Base-by-base conservation (phyloP, 345 rosid genomes). In the Eutrema yunnanense region DNA sequence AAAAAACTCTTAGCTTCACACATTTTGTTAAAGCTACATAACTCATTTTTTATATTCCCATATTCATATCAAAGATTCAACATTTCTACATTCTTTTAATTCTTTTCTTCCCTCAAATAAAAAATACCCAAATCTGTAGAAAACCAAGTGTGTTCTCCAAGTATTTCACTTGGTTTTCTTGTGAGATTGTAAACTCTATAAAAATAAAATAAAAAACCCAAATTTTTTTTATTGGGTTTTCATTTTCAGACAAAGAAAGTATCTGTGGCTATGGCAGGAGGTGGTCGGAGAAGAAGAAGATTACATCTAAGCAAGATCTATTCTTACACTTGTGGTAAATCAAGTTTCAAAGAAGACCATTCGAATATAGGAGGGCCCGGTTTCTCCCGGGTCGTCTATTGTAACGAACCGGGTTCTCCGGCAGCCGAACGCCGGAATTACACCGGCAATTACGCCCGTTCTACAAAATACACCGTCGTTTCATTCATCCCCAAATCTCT, bases 401-500 rank as follows among this genome's bases (percentile, higher is more conserved):
- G 96, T 61, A 94, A 91, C 52, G 97, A 91, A 51, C 93, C 98
- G 9, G 79, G 71, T 37, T 71, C 84, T 67, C 82, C 81, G 69
- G 97, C 84, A 68, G 85, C 97, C 6, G 85, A 70, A 67, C 86
- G 80, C 37, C 81, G 84, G 26, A 79, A 77, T 10, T 94, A 94
- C 72, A 40, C 71, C 26, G 75, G 73, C 33, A 94, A 94, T 69
- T 87, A 87, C 74, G 89, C 89, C 26, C 83, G 86, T 4, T 85
- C 93, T 9, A 88, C 98, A 0, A 91, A 94, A 81, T 94, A 94
- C 48, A 94, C 86, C 9, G 41, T 82, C 9, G 89, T 84, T 47
- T 81, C 89, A 69, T 91, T 94, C 84, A 59, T 91, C 74, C 98
- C 98, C 0, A 91, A 94, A 64, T 89, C 98, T 19, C 84, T 94